Base-by-base conservation (phyloP, 805 yeast species). In the Alloascoidea africana region DNA sequence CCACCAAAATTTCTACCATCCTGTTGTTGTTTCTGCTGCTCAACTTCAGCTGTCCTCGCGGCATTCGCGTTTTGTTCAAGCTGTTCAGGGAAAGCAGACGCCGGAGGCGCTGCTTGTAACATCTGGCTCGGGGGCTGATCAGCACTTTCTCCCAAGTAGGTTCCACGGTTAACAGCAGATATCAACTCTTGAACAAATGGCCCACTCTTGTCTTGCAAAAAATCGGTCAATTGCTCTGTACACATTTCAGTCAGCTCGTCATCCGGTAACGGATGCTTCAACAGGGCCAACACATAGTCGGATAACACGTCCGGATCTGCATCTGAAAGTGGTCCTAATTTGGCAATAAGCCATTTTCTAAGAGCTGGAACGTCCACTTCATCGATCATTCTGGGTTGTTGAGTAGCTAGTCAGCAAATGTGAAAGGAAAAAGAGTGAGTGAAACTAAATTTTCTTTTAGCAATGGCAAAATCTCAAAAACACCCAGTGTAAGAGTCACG, bases 231-330 rank as follows among this genome's bases (percentile, higher is more conserved):
- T 38, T 65, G 62, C 1, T 48, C 42, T 15, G 48, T 36, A 37
- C 66, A 51, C 38, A 56, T 41, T 30, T 47, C 47, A 14, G 48
- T 39, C 35, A 62, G 48, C 44, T 60, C 63, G 1, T 44, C 55
- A 3, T 46, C 54, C 5, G 62, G 47, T 19, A 56, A 49, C 15
- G 57, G 59, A 42, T 63, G 56, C 32, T 57, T 45, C 17, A 68
- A 46, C 23, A 68, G 47, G 1, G 69, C 66, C 17, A 63, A 30
- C 14, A 66, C 62, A 44, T 65, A 68, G 35, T 66, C 71, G 1
- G 65, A 53, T 39, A 67, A 46, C 17, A 63, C 65, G 8, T 54
- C 58, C 3, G 63, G 50, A 34, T 64, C 69, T 2, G 65, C 64
- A 16, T 65, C 70, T 0, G 56, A 46, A 2, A 52, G 37, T 6